Conservation (phyloP, 768 basidiomycete species). For the Termitomyces sp. region DNA sequence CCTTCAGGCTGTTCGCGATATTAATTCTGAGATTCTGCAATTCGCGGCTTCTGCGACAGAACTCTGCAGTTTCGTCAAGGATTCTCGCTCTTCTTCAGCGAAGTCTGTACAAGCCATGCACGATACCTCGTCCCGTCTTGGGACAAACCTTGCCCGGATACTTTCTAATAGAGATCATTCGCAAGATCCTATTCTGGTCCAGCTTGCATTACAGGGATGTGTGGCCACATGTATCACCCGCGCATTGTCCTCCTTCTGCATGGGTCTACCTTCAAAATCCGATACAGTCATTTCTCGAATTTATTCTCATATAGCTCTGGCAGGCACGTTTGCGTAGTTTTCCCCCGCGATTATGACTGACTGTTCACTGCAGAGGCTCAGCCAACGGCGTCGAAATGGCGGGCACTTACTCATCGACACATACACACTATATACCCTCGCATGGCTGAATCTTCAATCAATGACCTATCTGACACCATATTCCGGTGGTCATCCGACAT, state of each 20-base stretch:
- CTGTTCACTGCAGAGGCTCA: conserved; percentile 51
- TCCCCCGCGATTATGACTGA: neutral
- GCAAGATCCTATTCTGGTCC: conserved; percentile 72
- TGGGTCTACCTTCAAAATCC: conserved; percentile 66
- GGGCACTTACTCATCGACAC: conserved; percentile 63
- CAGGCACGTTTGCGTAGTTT: conserved; percentile 31
- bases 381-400: conserved; percentile 74
- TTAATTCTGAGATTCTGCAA: conserved; percentile 78
- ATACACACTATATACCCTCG: conserved; percentile 65
- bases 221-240: conserved; percentile 61
- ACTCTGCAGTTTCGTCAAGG: conserved; percentile 46
- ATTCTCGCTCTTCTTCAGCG: conserved; percentile 29
- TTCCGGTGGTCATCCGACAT: conserved; percentile 68
- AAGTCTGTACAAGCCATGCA: conserved; percentile 47
- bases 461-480: conserved; percentile 70
- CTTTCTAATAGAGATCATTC: conserved; percentile 61
- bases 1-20: conserved; percentile 71
- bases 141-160: conserved; percentile 53
- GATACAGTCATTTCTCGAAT: conserved; percentile 61
- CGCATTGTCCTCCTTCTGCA: conserved; percentile 64
- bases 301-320: conserved; percentile 49
- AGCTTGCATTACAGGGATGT: conserved; percentile 70
- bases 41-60: conserved; percentile 74
- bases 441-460: conserved; percentile 57
- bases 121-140: conserved; percentile 59